A percentile compares a stretch with the other conserved stretches of the same genome.
Evolutionary conservation across 106 monocot genomes (phyloP).

Genomic region (Xerophyta viscosa): DNA sequence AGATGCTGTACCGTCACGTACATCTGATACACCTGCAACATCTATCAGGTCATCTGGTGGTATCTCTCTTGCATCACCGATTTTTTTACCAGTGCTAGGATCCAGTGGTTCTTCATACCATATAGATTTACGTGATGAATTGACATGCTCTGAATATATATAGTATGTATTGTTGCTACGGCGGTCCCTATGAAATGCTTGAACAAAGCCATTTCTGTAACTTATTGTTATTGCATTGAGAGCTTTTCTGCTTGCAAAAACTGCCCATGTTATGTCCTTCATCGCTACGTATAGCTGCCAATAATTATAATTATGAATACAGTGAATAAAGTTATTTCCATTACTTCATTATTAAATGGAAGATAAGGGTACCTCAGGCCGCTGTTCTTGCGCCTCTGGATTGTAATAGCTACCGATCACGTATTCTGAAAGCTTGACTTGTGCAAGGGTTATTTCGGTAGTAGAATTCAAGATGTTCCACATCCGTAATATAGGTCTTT

Average conservation of each 20-base stretch:
- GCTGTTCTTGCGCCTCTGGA: slow-evolving; percentile 13
- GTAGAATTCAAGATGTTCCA: slow-evolving; percentile 62
- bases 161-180: slow-evolving; percentile 43
- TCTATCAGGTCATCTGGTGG: slow-evolving; percentile 40
- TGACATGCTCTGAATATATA: slow-evolving; percentile 32
- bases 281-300: slow-evolving; percentile 43
- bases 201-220: slow-evolving; percentile 43
- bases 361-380: slow-evolving; percentile 23
- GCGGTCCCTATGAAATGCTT: slow-evolving; percentile 50
- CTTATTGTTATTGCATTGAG: slow-evolving; percentile 46
- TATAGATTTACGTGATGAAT: slow-evolving; percentile 10
- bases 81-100: slow-evolving; percentile 28
- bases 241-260: slow-evolving; percentile 51
- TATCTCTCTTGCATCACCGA: slow-evolving; percentile 21
- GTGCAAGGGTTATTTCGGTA: slow-evolving; percentile 41
- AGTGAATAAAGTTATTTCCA: background rate
- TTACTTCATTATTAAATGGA: background rate
- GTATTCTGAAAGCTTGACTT: slow-evolving; percentile 53
- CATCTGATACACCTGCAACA: slow-evolving; percentile 32
- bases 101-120: slow-evolving; percentile 46
- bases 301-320: background rate
- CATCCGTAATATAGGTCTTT: slow-evolving; percentile 46
- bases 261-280: slow-evolving; percentile 54
- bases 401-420: slow-evolving; percentile 30
- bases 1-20: slow-evolving; percentile 43